Base-by-base conservation (phyloP, 2,329 filamentous ascomycete genomes). In the Hymenoscyphus occultus region DNA sequence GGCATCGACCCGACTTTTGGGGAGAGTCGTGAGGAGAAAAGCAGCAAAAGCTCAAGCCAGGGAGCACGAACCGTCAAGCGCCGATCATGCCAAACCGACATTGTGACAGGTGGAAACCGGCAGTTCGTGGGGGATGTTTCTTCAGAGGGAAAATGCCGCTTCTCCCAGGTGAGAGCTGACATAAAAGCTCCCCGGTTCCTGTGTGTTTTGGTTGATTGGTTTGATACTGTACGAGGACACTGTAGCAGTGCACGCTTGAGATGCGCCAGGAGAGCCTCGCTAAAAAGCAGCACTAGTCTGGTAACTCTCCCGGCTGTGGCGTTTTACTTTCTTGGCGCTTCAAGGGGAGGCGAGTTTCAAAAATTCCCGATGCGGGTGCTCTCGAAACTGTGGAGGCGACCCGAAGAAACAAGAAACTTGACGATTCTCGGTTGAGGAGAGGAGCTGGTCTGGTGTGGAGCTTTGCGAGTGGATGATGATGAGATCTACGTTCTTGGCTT, bases 321-420 rank as follows among this genome's bases (percentile, higher is more conserved):
- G 45, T 51, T 51, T 51, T 51, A 16, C n/a, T 22, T 51, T 51
- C 45, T 51, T 51, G 45, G 45, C 45, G 45, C 45, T 28, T 28
- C 12, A 9, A 51, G 4, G 45, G 10, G 22, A 51, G 45, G 45
- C 45, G 45, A 51, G 45, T 51, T 51, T 51, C 45, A 51, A 51
- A 51, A 51, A 28, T 28, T 22, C n/a, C 10, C 22, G 45, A 51
- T 51, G n/a, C 28, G 28, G 28, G 28, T 51, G n/a, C 45, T 6
- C 45, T 51, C 22, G 45, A 51, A 51, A 51, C 45, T 12, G 45
- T 51, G 45, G 14, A 22, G 6, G 28, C 28, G 28, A 28, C 28
- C 42, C 45, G 7, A n/a, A 51, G n/a, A 51, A 51, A 51, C 19
- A 51, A 51, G 19, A 19, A n/a, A 19, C n/a, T 10, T 51, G 16